Evolutionary conservation across 768 basidiomycete species (phyloP), one percentile per base, ranked within the genome.

Genomic region (Pisolithus tinctorius): DNA sequence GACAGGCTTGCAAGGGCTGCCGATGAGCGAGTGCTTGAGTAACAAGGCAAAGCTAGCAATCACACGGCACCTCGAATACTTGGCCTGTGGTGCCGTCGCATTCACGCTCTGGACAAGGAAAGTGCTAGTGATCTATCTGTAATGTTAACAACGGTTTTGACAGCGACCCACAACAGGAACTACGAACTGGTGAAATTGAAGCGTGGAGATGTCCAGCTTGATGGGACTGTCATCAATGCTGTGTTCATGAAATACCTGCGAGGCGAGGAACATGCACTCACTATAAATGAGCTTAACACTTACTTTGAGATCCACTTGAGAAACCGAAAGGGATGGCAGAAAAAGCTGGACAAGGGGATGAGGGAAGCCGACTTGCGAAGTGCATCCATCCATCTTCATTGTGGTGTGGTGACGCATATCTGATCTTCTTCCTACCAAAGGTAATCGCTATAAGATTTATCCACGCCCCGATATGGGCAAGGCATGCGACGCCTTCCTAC

Each of bases 171-270:
- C 29, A 1, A 4, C 31, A 72, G 69, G 37, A 66, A 65, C 54
- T 69, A 65, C 34, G 68, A 73, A 52, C 51, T 63, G 0, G 48
- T 65, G 11, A 55, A 59, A 6, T 34, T 72, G 1, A 56, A 63
- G 30, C 10, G 49, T 8, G 44, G 55, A 4, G 55, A 71, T 36
- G 34, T 71, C 27, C 55, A 48, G 1, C 13, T 47, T 26, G 20
- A 59, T 52, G 14, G 3, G 3, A 25, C 4, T 0, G 17, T 30
- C 4, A 26, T 58, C 2, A 20, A 58, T 10, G 31, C 8, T 1
- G 26, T 58, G 1, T 36, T 55, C 27, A 37, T 9, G 13, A 53
- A 38, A 6, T 56, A 40, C 16, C 55, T 58, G 5, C 16, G 38
- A 16, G 8, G 31, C 2, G 34, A 58, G 17, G 4, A 17, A 1